Conservation (phyloP, 805 yeast genomes). For the Lipomyces starkeyi region DNA sequence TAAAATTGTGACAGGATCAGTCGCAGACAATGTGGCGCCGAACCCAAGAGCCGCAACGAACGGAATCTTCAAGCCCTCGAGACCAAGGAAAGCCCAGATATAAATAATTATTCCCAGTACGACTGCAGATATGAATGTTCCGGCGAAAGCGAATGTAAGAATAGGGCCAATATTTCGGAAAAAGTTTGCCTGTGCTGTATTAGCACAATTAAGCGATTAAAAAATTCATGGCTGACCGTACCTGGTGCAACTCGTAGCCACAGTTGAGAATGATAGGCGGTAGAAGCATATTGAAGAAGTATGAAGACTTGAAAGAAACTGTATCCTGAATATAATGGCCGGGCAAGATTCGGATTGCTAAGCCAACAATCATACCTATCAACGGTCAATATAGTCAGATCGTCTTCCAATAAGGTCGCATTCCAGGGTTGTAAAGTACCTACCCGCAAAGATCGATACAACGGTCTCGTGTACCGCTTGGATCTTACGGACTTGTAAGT, state of each 20-base stretch:
- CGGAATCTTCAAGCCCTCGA: constrained; percentile 85
- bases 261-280: constrained; percentile 97
- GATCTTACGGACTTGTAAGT: constrained; percentile 85
- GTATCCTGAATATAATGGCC: constrained; percentile 98
- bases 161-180: constrained; percentile 91
- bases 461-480: constrained; percentile 97
- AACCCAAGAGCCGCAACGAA: constrained; percentile 96
- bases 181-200: constrained; percentile 69
- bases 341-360: constrained; percentile 86
- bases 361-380: constrained; percentile 66
- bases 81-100: constrained; percentile 88
- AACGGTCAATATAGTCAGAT: neutral
- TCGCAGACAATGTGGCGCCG: constrained; percentile 97
- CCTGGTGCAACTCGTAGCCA: constrained; percentile 91
- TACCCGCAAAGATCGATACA: constrained; percentile 92
- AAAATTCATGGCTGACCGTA: neutral
- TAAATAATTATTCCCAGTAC: constrained; percentile 86
- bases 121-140: constrained; percentile 89
- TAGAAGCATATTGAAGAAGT: constrained; percentile 88
- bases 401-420: neutral
- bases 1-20: constrained; percentile 96
- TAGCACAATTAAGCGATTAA: neutral
- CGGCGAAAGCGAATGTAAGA: constrained; percentile 93
- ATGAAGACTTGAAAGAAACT: constrained; percentile 90
- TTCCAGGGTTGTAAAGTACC: constrained; percentile 49